Conservation (phyloP, 2,329 filamentous ascomycete genomes). For the Coniochaeta sp. region DNA sequence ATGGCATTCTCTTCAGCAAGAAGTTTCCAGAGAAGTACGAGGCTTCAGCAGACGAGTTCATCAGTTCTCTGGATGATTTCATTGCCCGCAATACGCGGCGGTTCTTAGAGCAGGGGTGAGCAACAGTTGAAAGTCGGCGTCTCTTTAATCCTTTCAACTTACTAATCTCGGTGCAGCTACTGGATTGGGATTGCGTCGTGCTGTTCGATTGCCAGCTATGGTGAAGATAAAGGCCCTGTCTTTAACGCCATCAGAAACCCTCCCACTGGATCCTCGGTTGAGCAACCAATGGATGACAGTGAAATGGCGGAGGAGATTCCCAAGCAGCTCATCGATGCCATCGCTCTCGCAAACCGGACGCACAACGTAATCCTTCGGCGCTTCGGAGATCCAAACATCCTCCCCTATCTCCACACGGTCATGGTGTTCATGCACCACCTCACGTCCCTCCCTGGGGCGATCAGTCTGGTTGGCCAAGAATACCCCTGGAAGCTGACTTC, state of each 20-base stretch:
- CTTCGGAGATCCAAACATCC: slow-evolving; percentile 47
- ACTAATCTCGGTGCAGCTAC: slow-evolving; percentile 21
- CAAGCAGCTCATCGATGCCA: slow-evolving; percentile 15
- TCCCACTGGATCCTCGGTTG: slow-evolving; percentile 8
- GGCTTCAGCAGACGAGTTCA: slow-evolving; percentile 37
- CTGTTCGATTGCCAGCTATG: slow-evolving; percentile 45
- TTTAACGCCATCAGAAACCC: slow-evolving; percentile 26
- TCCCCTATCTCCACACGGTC: slow-evolving; percentile 55
- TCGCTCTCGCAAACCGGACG: slow-evolving; percentile 32
- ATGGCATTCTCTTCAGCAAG: slow-evolving; percentile 56
- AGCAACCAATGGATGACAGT: slow-evolving; percentile 11
- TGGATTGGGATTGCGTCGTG: slow-evolving; percentile 51
- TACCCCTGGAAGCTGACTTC: slow-evolving; percentile 31
- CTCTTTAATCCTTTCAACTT: too few relatives aligned
- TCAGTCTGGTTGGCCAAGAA: slow-evolving; percentile 30
- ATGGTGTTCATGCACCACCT: slow-evolving; percentile 51
- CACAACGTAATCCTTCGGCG: slow-evolving; percentile 40
- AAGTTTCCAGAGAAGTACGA: slow-evolving; percentile 38
- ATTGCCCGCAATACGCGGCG: slow-evolving; percentile 43
- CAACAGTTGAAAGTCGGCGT: too few relatives aligned
- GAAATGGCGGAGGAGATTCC: slow-evolving; percentile 5
- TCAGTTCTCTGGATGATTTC: slow-evolving; percentile 44
- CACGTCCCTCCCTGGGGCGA: slow-evolving; percentile 29
- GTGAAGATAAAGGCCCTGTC: slow-evolving; percentile 38
- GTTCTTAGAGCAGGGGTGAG: slow-evolving; percentile 40